Base-by-base conservation (phyloP, 345 rosid genomes). In the Schrenkiella parvula region DNA sequence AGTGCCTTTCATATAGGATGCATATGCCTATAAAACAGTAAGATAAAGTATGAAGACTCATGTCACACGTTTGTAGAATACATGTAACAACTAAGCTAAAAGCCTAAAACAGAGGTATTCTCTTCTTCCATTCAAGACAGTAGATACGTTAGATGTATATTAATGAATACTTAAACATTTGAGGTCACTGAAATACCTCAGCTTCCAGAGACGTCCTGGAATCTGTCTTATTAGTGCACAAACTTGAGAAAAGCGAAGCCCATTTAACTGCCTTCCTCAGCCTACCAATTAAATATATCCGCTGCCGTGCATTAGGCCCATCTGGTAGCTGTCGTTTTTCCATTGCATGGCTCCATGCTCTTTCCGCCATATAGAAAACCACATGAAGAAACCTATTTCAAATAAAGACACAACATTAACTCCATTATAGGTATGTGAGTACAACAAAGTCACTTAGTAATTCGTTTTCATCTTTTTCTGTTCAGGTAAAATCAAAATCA, bases 311-410 rank as follows among this genome's bases (percentile, higher is more conserved):
- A 80, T 88, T 95, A 55, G 98, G 99, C 56, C 97, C 98, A 88
- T 88, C 96, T 21, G 89, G 88, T 73, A 91, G 82, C 81, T 92
- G 98, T 81, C 99, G 83, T 81, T 95, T 95, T 83, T 95, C 99
- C 98, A 95, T 89, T 41, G 96, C 98, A 89, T 95, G 98, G 79
- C 98, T 95, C 98, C 99, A 95, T 65, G 99, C 98, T 85, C 99
- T 91, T 80, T 95, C 99, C 42, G 97, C 87, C 65, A 75, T 78
- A 75, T 92, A 92, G 80, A 92, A 92, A 83, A 95, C 85, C 83
- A 90, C 60, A 80, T 89, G 98, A 81, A 95, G 89, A 84, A 77
- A 89, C 92, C 98, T 95, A 70, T 79, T 79, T 67, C 51, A 66
- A 60, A 79, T 8, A 35, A 44, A 55, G 3, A 46, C 47, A 63